These are phyloP conservation scores for Colletotrichum kahawae DNA, from an alignment of 2,329 filamentous ascomycete genomes.

Conservation along the genomic window DNA sequence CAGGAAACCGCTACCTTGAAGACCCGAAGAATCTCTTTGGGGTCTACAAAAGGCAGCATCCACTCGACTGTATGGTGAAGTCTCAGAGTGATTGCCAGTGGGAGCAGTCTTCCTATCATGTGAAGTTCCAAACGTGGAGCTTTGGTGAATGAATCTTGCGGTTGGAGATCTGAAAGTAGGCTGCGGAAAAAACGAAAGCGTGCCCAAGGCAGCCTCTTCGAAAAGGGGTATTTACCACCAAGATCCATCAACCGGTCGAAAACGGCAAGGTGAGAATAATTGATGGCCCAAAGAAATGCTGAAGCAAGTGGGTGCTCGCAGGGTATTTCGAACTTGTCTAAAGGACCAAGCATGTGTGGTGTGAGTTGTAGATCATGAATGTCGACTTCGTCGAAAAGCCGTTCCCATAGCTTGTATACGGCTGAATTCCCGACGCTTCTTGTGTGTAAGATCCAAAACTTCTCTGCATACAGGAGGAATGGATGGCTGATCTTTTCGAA, in stretches of 20 bases:
- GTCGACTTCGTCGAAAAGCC: background rate
- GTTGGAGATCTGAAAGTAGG: background rate
- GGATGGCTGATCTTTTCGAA: background rate
- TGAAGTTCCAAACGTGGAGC: too few species aligned
- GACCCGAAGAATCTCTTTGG: too few species aligned
- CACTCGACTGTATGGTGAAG: too few species aligned
- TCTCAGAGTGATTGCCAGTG: too few species aligned
- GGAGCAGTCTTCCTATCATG: too few species aligned
- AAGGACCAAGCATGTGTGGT: background rate
- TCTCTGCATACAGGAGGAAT: background rate
- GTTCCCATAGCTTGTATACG: background rate
- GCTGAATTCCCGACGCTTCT: background rate
- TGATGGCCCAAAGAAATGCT: background rate
- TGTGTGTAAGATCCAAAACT: background rate
- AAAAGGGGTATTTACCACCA: too few species aligned
- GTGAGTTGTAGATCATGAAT: background rate
- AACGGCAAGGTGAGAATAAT: background rate
- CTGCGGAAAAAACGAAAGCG: background rate
- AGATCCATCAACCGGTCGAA: background rate
- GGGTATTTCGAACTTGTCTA: background rate
- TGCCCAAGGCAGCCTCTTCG: background rate
- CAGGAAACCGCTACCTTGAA: too few species aligned
- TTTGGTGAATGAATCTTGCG: too few species aligned
- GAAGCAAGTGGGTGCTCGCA: background rate
- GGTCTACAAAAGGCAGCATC: too few species aligned